Conservation (phyloP, 2,329 filamentous ascomycete genomes). For the Cercospora citrullina region DNA sequence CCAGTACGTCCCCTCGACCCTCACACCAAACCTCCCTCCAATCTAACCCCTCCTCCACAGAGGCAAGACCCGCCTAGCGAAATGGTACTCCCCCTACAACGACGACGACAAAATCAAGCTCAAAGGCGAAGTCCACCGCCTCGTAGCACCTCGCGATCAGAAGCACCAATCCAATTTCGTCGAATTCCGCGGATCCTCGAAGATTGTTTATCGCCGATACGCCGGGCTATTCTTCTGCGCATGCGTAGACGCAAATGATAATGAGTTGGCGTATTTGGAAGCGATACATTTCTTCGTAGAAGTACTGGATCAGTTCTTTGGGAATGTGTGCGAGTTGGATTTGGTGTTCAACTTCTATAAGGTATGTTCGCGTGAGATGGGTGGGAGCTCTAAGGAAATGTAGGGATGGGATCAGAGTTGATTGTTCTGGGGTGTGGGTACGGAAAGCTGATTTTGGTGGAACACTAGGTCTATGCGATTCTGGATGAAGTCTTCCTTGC, state of each 20-base stretch:
- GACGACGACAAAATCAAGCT: slow-evolving; percentile 99
- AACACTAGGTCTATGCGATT: slow-evolving; percentile 81
- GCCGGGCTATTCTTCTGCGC: slow-evolving; percentile 99
- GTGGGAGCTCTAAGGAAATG: no score
- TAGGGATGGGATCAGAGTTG: slow-evolving; percentile 26
- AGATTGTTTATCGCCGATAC: slow-evolving; percentile 96
- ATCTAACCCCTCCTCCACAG: slow-evolving; percentile 50
- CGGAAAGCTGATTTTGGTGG: slow-evolving; percentile 15
- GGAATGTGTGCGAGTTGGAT: slow-evolving; percentile 97
- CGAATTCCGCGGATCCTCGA: slow-evolving; percentile 82
- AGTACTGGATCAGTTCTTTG: slow-evolving; percentile 97
- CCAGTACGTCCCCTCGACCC: slow-evolving; percentile 57
- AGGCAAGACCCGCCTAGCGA: slow-evolving; percentile 96
- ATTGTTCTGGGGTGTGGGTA: neutral
- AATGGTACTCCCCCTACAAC: slow-evolving; percentile 98
- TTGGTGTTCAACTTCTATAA: slow-evolving; percentile 74
- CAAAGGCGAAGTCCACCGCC: slow-evolving; percentile 98
- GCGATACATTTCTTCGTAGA: slow-evolving; percentile 99
- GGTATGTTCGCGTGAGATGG: slow-evolving; percentile 40
- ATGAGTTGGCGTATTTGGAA: slow-evolving; percentile 94
- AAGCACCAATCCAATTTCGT: slow-evolving; percentile 99
- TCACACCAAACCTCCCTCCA: slow-evolving; percentile 6
- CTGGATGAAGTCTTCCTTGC: slow-evolving; percentile 97
- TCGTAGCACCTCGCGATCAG: slow-evolving; percentile 95
- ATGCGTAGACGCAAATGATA: slow-evolving; percentile 98